Evolutionary conservation across 2,329 filamentous ascomycete genomes (phyloP).

Genomic region (Sporothrix globosa): DNA sequence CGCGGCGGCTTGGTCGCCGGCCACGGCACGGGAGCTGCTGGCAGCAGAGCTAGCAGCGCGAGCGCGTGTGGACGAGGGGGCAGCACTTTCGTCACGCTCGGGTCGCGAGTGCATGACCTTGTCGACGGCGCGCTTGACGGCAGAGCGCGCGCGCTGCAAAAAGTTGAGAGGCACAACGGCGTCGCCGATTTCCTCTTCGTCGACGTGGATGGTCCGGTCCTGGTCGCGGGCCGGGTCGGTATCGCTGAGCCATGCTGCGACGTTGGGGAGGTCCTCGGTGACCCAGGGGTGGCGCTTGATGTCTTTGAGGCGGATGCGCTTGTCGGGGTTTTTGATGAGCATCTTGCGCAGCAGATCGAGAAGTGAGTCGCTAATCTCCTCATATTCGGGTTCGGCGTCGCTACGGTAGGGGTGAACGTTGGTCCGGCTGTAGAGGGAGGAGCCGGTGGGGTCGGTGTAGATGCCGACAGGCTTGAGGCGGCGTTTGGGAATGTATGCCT

Average conservation of each 20-base stretch:
- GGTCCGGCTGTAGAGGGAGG: constrained; percentile 59
- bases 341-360: constrained; percentile 77
- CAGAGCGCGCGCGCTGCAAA: constrained; percentile 80
- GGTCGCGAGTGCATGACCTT: constrained; percentile 65
- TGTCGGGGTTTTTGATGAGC: constrained; percentile 84
- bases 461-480: constrained; percentile 77
- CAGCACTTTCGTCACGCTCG: constrained; percentile 59
- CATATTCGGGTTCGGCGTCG: constrained; percentile 79
- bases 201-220: constrained; percentile 87
- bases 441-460: constrained; percentile 58
- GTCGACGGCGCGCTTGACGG: constrained; percentile 68
- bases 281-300: constrained; percentile 97
- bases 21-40: constrained; percentile 56
- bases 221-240: constrained; percentile 81
- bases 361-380: constrained; percentile 79
- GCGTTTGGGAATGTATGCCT: constrained; percentile 83
- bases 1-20: constrained; percentile 50
- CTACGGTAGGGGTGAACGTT: constrained; percentile 71
- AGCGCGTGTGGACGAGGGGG: constrained; percentile 47
- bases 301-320: constrained; percentile 85
- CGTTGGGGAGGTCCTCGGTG: constrained; percentile 73
- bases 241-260: constrained; percentile 84
- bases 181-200: constrained; percentile 83
- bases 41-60: constrained; percentile 65
- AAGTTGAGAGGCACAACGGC: constrained; percentile 90